Percentiles rank a stretch among this genome's conserved stretches.
Conservation (phyloP, 176 grass and related monocot genomes). For the Thinopyrum elongatum region DNA sequence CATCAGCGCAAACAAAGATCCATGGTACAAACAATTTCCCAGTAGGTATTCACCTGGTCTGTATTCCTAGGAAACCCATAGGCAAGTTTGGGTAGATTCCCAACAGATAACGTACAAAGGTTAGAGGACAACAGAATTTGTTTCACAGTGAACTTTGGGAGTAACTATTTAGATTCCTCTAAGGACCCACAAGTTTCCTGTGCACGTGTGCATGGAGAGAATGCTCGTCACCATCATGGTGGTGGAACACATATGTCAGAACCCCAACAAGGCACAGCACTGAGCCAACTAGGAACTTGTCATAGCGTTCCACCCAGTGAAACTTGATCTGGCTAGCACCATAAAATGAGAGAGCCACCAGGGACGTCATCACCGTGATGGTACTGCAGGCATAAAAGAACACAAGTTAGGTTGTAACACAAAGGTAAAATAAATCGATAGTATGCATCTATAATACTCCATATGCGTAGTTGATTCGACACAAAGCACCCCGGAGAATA, state of each 20-base stretch:
- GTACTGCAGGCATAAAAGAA: slow-evolving; percentile 58
- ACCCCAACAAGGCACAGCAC: slow-evolving; percentile 80
- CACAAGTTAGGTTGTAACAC: neutral
- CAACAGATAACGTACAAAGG: neutral
- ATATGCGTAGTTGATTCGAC: neutral
- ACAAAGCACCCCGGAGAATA: neutral
- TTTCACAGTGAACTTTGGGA: neutral
- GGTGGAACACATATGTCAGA: slow-evolving; percentile 81
- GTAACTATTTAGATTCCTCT: slow-evolving; percentile 26
- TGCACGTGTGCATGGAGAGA: slow-evolving; percentile 51
- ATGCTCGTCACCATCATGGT: slow-evolving; percentile 69
- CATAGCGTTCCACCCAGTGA: slow-evolving; percentile 94
- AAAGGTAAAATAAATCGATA: neutral
- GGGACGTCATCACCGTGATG: slow-evolving; percentile 93
- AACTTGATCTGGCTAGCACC: slow-evolving; percentile 97
- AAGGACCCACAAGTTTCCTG: slow-evolving; percentile 56
- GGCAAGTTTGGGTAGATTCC: neutral
- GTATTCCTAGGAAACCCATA: neutral
- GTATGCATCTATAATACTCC: neutral
- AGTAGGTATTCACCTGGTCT: slow-evolving; percentile 15
- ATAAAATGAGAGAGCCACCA: slow-evolving; percentile 91
- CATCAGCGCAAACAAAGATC: neutral
- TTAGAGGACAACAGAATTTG: slow-evolving; percentile 24
- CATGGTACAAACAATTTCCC: neutral
- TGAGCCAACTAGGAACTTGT: slow-evolving; percentile 88